Evolutionary conservation across 805 yeast genomes (phyloP), one percentile per base, ranked within the genome.

Genomic region (Saccharomycopsis fodiens): DNA sequence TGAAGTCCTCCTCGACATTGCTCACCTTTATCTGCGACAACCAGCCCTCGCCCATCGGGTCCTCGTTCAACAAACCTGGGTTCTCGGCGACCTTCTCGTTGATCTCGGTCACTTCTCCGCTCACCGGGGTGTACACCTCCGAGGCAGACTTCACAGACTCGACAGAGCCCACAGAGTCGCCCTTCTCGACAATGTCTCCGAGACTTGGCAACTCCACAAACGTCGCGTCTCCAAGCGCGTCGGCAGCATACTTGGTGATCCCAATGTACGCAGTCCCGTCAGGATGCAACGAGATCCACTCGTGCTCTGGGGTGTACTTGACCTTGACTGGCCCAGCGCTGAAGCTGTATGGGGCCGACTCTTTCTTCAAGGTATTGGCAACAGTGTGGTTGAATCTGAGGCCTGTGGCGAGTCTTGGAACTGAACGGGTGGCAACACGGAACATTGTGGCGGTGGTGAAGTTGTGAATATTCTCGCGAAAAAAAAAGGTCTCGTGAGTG

Each of bases 21-120:
- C 59, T 54, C 49, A 85, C 65, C 64, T 82, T 73, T 54, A 91
- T 65, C 66, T 86, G 85, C 45, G 85, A 86, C 52, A 91, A 76
- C 96, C 96, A 91, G 31, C 95, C 97, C 47, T 78, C 79, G 45
- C 97, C 97, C 79, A 85, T 72, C 41, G 98, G 97, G 59, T 88
- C 97, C 53, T 69, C 65, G 67, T 89, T 91, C 58, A 93, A 77
- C 56, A 87, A 68, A 47, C 78, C 79, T 30, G 98, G 97, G 50
- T 72, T 68, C 42, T 74, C 76, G 52, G 76, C 82, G 55, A 93
- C 72, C 20, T 59, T 63, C 31, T 68, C 73, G 67, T 93, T 93
- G 54, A 78, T 76, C 54, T 79, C 96, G 41, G 79, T 51, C 31
- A 93, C 70, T 54, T 74, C 82, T 41, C 96, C 96, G 13, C 72